These are phyloP conservation scores for Exophiala spinifera DNA, from an alignment of 2,329 filamentous ascomycete species.

Conservation along the genomic window DNA sequence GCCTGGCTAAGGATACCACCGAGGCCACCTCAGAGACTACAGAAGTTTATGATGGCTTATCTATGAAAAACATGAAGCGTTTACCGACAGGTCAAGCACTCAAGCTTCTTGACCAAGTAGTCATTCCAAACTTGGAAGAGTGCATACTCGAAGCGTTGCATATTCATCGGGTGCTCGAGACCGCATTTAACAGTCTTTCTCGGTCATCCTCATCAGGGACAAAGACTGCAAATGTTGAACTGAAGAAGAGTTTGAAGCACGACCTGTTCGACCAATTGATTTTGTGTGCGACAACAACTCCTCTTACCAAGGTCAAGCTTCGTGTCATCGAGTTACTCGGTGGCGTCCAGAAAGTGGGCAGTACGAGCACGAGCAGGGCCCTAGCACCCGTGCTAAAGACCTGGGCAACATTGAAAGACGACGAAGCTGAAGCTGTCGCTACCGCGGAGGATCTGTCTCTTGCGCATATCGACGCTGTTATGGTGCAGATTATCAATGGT, in stretches of 20 bases:
- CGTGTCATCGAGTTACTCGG: slow-evolving; percentile 70
- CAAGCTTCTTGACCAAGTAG: slow-evolving; percentile 61
- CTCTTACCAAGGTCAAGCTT: slow-evolving; percentile 66
- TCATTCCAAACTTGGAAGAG: slow-evolving; percentile 79
- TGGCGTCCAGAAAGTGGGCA: slow-evolving; percentile 67
- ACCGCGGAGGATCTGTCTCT: slow-evolving; percentile 47
- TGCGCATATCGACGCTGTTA: slow-evolving; percentile 50
- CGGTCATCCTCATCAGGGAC: slow-evolving; percentile 38
- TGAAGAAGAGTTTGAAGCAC: slow-evolving; percentile 62
- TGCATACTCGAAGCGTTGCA: slow-evolving; percentile 76
- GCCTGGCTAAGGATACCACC: slow-evolving; percentile 43
- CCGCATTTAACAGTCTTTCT: slow-evolving; percentile 54
- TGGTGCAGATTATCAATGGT: slow-evolving; percentile 53
- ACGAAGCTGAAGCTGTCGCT: slow-evolving; percentile 53
- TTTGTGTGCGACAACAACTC: slow-evolving; percentile 67
- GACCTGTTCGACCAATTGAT: slow-evolving; percentile 69
- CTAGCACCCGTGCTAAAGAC: slow-evolving; percentile 71
- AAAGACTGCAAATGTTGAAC: slow-evolving; percentile 43
- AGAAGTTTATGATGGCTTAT: slow-evolving; percentile 14
- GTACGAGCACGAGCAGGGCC: slow-evolving; percentile 68
- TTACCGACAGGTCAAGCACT: slow-evolving; percentile 31
- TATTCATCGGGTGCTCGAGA: slow-evolving; percentile 62
- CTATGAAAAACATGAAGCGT: slow-evolving; percentile 14
- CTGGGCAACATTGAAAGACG: slow-evolving; percentile 60
- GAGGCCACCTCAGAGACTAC: slow-evolving; percentile 27